Evolutionary conservation across 768 basidiomycete species (phyloP).

Genomic region (Suillus americanus): DNA sequence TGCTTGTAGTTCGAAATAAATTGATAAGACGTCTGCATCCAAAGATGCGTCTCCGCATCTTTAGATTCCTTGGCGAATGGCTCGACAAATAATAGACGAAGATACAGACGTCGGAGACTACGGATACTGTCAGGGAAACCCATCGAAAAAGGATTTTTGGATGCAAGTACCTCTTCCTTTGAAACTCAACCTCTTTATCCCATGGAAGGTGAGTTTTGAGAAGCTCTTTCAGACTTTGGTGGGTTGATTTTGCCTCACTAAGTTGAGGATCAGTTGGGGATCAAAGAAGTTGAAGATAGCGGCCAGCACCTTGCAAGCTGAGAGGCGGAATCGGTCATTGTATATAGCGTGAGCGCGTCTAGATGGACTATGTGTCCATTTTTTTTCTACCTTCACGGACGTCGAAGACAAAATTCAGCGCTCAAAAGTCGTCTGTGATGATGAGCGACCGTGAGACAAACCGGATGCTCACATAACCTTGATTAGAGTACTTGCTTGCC

Average conservation of each 20-base stretch:
- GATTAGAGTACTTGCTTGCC: neutral
- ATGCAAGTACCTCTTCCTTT: slow-evolving; percentile 75
- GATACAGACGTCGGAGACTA: slow-evolving; percentile 71
- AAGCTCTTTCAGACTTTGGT: slow-evolving; percentile 72
- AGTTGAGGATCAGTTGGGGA: slow-evolving; percentile 10
- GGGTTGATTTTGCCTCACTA: slow-evolving; percentile 79
- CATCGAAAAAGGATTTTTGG: slow-evolving; percentile 2
- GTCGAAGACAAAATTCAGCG: slow-evolving; percentile 6
- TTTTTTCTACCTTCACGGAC: slow-evolving; percentile 11
- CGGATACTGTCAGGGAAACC: slow-evolving; percentile 12
- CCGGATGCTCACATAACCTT: slow-evolving; percentile 1
- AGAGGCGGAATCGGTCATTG: slow-evolving; percentile 42
- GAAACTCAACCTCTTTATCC: slow-evolving; percentile 84
- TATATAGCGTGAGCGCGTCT: slow-evolving; percentile 10
- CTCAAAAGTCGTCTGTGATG: slow-evolving; percentile 1
- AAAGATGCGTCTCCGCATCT: slow-evolving; percentile 80
- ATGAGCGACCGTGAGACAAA: slow-evolving; percentile 5
- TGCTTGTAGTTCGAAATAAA: slow-evolving; percentile 85
- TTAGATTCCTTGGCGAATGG: slow-evolving; percentile 72
- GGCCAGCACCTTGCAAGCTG: slow-evolving; percentile 35
- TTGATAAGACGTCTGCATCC: slow-evolving; percentile 91
- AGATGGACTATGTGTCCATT: slow-evolving; percentile 24
- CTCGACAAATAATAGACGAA: slow-evolving; percentile 66
- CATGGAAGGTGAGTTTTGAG: slow-evolving; percentile 76
- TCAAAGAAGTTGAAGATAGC: slow-evolving; percentile 5